Evolutionary conservation across 768 basidiomycete species (phyloP).

Genomic region (Lactarius trivialis): DNA sequence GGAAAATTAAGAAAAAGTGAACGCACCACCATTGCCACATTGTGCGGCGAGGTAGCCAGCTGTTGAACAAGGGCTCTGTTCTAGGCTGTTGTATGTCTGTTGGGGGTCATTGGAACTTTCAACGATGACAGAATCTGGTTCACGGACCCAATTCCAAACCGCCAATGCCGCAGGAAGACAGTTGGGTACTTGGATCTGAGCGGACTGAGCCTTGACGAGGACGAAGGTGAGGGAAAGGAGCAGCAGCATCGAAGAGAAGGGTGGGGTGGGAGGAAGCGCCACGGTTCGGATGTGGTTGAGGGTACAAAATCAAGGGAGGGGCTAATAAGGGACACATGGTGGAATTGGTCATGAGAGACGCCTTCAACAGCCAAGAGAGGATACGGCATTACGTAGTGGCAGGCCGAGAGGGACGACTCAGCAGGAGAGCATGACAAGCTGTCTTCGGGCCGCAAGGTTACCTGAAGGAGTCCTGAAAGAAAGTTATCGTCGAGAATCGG

Average conservation of each 20-base stretch:
- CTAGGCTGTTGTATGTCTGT: constrained; percentile 13
- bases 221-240: neutral
- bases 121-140: neutral
- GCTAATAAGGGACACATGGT: neutral
- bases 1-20: neutral
- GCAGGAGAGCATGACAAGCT: neutral
- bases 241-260: neutral
- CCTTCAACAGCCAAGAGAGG: neutral
- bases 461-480: neutral
- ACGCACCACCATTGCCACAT: constrained; percentile 3
- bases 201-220: neutral
- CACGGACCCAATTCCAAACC: constrained; percentile 5
- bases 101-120: neutral
- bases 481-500: neutral
- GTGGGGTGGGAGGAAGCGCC: too few species aligned
- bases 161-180: neutral
- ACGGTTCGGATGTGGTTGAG: neutral
- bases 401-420: neutral
- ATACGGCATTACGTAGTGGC: neutral
- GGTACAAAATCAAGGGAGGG: neutral
- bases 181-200: neutral
- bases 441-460: neutral
- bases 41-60: constrained; percentile 12
- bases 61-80: constrained; percentile 6
- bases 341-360: neutral